Evolutionary conservation across 257 asterid species (phyloP).

Genomic region (Gentiana straminea): DNA sequence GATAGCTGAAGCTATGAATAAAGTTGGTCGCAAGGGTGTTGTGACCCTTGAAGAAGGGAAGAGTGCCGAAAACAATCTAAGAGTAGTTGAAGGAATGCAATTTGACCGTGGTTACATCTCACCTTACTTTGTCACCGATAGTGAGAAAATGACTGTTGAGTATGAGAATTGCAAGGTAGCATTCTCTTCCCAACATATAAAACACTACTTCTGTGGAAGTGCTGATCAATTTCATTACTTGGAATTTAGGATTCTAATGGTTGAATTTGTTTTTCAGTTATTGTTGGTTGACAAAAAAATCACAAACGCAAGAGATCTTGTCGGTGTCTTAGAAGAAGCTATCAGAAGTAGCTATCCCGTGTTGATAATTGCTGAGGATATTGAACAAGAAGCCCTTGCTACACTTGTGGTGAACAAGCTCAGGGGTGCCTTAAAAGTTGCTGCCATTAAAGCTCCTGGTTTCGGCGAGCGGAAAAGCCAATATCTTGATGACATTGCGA

Average conservation of each 20-base stretch:
- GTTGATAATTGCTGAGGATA: slow-evolving; percentile 87
- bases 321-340: slow-evolving; percentile 76
- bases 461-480: slow-evolving; percentile 96
- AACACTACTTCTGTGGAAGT: not conserved
- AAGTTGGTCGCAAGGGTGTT: slow-evolving; percentile 94
- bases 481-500: slow-evolving; percentile 95
- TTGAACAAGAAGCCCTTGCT: slow-evolving; percentile 96
- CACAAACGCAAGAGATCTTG: slow-evolving; percentile 86
- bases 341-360: slow-evolving; percentile 81
- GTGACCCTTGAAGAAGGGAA: slow-evolving; percentile 98
- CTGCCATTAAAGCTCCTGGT: slow-evolving; percentile 99
- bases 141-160: slow-evolving; percentile 89
- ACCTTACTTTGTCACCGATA: slow-evolving; percentile 88
- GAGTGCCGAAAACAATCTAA: slow-evolving; percentile 79
- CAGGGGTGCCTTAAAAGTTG: slow-evolving; percentile 87
- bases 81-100: slow-evolving; percentile 98
- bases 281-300: slow-evolving; percentile 92
- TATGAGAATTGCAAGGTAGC: slow-evolving; percentile 92
- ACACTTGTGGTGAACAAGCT: slow-evolving; percentile 96
- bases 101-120: slow-evolving; percentile 94
- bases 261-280: slow-evolving; percentile 33
- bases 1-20: slow-evolving; percentile 97
- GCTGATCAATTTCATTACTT: not conserved
- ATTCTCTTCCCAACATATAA: not conserved
- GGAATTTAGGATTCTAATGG: not conserved